A percentile compares a stretch with the other conserved stretches of the same genome.
phyloP scores from a whole-genome alignment of 2,329 filamentous ascomycete genomes.

The Helminthosporium solani region DNA sequence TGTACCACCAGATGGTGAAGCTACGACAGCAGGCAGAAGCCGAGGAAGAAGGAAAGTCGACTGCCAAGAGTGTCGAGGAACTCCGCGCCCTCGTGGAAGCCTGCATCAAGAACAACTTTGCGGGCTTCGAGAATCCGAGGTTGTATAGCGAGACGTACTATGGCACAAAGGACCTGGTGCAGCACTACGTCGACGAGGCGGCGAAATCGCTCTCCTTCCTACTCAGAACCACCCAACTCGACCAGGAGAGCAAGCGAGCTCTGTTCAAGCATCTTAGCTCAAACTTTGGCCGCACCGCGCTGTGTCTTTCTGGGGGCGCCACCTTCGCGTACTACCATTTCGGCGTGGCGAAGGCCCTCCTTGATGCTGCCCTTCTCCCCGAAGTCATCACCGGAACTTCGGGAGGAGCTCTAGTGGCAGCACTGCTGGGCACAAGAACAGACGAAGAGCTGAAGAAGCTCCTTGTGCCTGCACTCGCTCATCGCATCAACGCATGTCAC shows the following conservation, averaged over 20 bases:
- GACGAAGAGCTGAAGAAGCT: slow-evolving; percentile 86
- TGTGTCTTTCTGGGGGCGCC: slow-evolving; percentile 90
- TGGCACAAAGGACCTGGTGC: slow-evolving; percentile 92
- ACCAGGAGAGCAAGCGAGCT: slow-evolving; percentile 70
- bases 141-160: slow-evolving; percentile 98
- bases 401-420: slow-evolving; percentile 87
- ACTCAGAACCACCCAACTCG: slow-evolving; percentile 65
- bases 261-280: slow-evolving; percentile 87
- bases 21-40: slow-evolving; percentile 56
- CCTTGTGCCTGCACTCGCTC: slow-evolving; percentile 81
- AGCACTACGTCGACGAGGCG: slow-evolving; percentile 85
- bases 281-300: slow-evolving; percentile 87
- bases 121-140: slow-evolving; percentile 86
- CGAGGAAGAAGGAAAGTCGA: slow-evolving; percentile 52
- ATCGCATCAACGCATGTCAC: slow-evolving; percentile 80
- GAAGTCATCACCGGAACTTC: slow-evolving; percentile 97
- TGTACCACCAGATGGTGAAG: slow-evolving; percentile 72
- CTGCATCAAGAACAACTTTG: slow-evolving; percentile 97
- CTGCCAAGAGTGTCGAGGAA: slow-evolving; percentile 65
- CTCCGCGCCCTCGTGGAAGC: slow-evolving; percentile 77
- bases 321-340: slow-evolving; percentile 97
- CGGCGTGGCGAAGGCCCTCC: slow-evolving; percentile 82
- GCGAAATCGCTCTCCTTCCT: slow-evolving; percentile 69
- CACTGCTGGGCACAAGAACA: slow-evolving; percentile 82
- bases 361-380: slow-evolving; percentile 82